Conservation (phyloP, 371 early-diverging fungal genomes). For the Mucor velutinosus region DNA sequence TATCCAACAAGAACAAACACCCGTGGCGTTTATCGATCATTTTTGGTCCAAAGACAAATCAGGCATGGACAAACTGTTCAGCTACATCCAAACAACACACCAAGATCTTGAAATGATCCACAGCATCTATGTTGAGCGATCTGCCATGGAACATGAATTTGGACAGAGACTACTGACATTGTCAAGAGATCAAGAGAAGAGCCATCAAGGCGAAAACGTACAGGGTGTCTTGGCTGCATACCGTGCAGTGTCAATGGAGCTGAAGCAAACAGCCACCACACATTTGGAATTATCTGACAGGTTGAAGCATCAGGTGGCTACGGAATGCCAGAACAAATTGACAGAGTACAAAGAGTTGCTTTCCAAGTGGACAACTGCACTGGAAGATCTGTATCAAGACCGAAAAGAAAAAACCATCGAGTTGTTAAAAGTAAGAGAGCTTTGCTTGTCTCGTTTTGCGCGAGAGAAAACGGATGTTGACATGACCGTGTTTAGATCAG, state of each 20-base stretch:
- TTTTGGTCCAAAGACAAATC: slow-evolving; percentile 39
- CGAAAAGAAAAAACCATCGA: slow-evolving; percentile 13
- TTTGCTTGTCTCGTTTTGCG: neutral
- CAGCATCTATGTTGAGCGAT: slow-evolving; percentile 32
- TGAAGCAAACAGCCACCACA: slow-evolving; percentile 35
- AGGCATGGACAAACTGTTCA: slow-evolving; percentile 19
- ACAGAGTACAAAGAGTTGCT: slow-evolving; percentile 15
- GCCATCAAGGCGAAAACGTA: neutral
- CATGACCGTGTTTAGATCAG: slow-evolving; percentile 6
- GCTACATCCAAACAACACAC: slow-evolving; percentile 28
- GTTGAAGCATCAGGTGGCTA: slow-evolving; percentile 26
- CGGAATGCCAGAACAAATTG: slow-evolving; percentile 15
- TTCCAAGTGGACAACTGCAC: slow-evolving; percentile 23
- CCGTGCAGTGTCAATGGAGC: slow-evolving; percentile 27
- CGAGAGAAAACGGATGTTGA: neutral
- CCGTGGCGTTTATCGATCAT: slow-evolving; percentile 17
- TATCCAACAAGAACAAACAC: slow-evolving; percentile 2
- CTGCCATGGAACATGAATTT: slow-evolving; percentile 35
- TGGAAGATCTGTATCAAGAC: slow-evolving; percentile 19
- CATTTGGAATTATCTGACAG: slow-evolving; percentile 38
- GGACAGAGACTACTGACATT: slow-evolving; percentile 34
- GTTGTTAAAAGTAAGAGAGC: slow-evolving; percentile 20
- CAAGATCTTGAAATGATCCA: slow-evolving; percentile 28
- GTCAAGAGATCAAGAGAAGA: neutral
- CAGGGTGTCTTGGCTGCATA: slow-evolving; percentile 16